phyloP scores from a whole-genome alignment of 345 rosid genomes.

The Durio zibethinus region DNA sequence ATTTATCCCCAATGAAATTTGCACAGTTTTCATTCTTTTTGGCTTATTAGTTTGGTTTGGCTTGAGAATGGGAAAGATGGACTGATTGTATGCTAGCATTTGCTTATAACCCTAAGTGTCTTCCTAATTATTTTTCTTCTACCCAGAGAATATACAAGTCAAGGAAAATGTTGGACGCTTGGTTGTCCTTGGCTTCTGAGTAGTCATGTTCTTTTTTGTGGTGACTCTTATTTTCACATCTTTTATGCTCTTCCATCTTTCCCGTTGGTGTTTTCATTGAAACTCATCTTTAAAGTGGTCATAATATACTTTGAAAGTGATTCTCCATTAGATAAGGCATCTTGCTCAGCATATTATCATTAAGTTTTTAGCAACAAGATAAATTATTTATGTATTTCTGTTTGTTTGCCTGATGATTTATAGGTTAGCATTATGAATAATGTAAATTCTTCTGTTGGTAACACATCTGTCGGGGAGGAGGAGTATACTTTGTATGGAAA shows the following conservation, averaged over 20 bases:
- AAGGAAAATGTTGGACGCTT: background rate
- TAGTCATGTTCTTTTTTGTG: background rate
- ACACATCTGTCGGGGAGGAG: slow-evolving; percentile 87
- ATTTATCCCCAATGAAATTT: background rate
- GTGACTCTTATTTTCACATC: background rate
- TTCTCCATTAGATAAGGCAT: background rate
- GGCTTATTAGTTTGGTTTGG: background rate
- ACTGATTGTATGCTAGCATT: background rate
- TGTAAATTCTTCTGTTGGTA: slow-evolving; percentile 84
- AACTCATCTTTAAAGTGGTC: background rate
- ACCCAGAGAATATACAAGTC: background rate
- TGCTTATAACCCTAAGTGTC: background rate
- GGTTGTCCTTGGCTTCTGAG: background rate
- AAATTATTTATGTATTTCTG: background rate
- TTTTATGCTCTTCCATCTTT: background rate
- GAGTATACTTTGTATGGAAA: slow-evolving; percentile 81
- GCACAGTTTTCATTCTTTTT: background rate
- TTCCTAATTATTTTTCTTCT: background rate
- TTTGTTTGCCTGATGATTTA: slow-evolving; percentile 15
- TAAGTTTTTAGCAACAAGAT: background rate
- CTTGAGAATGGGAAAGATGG: background rate
- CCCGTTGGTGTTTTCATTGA: background rate
- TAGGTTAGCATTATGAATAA: slow-evolving; percentile 89
- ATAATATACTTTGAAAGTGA: background rate
- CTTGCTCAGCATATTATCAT: background rate